Evolutionary conservation across 1,284 basidiomycete species (phyloP), one percentile per base, ranked within the genome.

Genomic region (Inonotus hispidus): DNA sequence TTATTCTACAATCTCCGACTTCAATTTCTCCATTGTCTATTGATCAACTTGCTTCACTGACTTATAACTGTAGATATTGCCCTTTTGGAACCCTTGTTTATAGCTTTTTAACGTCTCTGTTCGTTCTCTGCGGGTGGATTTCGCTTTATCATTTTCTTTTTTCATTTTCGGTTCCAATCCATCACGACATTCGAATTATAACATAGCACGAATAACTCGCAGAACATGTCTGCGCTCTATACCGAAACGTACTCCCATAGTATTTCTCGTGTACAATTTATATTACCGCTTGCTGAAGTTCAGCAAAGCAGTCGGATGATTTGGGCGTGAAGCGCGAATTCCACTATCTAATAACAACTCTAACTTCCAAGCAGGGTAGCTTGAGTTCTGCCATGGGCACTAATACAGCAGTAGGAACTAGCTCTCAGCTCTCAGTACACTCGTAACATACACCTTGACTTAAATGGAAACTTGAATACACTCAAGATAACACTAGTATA

Each of bases 1-100:
- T 35, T 8, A 5, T 35, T 37, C 29, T 35, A 11, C 8, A 14
- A 13, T 27, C 16, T 52, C 35, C 19, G 6, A 14, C 14, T 35
- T 52, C 29, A 29, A 8, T 11, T 35, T 52, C 14, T 35, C 19
- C 27, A 35, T 52, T 52, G 50, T 52, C 50, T 52, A 52, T 37
- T 52, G 50, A 52, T 19, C 35, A 52, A 52, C n/a, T 52, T 52
- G 32, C 50, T 32, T 49, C 16, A 35, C 50, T 52, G 27, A 52
- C 35, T 52, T 52, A 35, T 52, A 23, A 32, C 25, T 52, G 50
- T 52, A 52, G 50, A 52, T 52, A 52, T 52, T 52, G 32, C 14
- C 19, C 41, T n/a, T 43, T 16, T 14, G 2, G 8, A 43, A 43
- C 41, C 41, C 19, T 43, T 43, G 11, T 41, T 43, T 43, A n/a